Evolutionary conservation across 2,329 filamentous ascomycete species (phyloP).

Genomic region (Macrophomina pseudophaseolina): DNA sequence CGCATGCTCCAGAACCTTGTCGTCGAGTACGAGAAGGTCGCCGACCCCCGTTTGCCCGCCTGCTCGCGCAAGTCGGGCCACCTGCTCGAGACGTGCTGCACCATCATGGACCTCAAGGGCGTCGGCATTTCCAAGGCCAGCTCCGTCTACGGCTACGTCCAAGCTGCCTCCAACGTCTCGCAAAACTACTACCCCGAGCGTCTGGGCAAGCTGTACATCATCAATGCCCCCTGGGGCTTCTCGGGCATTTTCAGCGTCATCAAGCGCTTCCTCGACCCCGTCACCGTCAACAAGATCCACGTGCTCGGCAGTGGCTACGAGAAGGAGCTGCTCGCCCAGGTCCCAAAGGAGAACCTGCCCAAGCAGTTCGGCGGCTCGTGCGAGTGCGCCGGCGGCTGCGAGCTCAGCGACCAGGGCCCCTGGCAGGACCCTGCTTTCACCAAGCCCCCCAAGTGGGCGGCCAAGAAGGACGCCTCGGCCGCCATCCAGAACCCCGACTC

Average conservation of each 20-base stretch:
- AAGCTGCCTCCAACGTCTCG: constrained; percentile 82
- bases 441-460: constrained; percentile 59
- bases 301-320: constrained; percentile 83
- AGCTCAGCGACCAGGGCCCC: constrained; percentile 85
- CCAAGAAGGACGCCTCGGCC: constrained; percentile 34
- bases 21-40: constrained; percentile 95
- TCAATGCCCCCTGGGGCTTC: constrained; percentile 98
- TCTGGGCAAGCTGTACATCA: constrained; percentile 92
- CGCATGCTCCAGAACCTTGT: constrained; percentile 97
- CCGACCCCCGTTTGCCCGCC: constrained; percentile 90
- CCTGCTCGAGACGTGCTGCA: constrained; percentile 96
- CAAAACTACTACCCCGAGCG: constrained; percentile 99
- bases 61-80: constrained; percentile 90
- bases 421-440: constrained; percentile 78
- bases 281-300: constrained; percentile 95
- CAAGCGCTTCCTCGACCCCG: constrained; percentile 94
- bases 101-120: constrained; percentile 96
- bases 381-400: constrained; percentile 80
- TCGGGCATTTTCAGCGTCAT: constrained; percentile 81
- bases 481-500: constrained; percentile 39
- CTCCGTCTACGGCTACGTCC: constrained; percentile 87
- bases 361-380: constrained; percentile 84
- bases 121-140: constrained; percentile 82
- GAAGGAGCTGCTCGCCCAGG: constrained; percentile 80
- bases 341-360: constrained; percentile 89